Evolutionary conservation across 1,284 basidiomycete genomes (phyloP), one percentile per base, ranked within the genome.

Genomic region (Heterobasidion parviporum): DNA sequence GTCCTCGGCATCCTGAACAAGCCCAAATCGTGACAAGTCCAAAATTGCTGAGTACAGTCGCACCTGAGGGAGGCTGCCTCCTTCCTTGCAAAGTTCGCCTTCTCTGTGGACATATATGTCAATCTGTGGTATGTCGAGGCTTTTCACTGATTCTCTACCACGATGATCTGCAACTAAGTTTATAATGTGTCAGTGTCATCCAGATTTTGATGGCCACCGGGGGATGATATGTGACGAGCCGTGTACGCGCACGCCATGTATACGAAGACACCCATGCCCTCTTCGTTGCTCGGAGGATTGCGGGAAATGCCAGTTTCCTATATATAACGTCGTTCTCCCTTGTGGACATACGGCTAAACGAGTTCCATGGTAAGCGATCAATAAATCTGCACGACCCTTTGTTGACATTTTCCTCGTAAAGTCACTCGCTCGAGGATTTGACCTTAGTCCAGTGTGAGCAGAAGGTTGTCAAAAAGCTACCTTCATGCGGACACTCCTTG

Each of bases 31-130:
- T 85, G 10, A 76, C 76, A 0, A 62, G 74, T 41, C 85, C 86
- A 0, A 83, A 80, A 1, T 65, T 77, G 59, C 70, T 90, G 1
- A 69, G 74, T 0, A 64, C 67, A 5, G 60, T 80, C 20, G 77
- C 86, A 0, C 87, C 87, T 0, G 82, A 83, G 81, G 87, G 85
- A 50, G 87, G 87, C 1, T 90, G 87, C 65, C 68, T 84, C 47
- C 67, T 65, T 38, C 71, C 75, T 14, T 89, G 87, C 59, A 75
- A 77, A 33, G 68, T 69, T n/a, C 69, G 74, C 35, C 69, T 87
- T n/a, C 64, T 68, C n/a, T 90, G 88, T 62, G 88, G 87, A 1
- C 88, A 90, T 61, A 66, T 73, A 4, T 90, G 87, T 64, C 80
- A 78, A 0, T 85, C 76, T 58, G 81, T 82, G 73, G 84, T 82